phyloP scores from a whole-genome alignment of 176 grass and related monocot genomes.

The Oropetium thomaeum region DNA sequence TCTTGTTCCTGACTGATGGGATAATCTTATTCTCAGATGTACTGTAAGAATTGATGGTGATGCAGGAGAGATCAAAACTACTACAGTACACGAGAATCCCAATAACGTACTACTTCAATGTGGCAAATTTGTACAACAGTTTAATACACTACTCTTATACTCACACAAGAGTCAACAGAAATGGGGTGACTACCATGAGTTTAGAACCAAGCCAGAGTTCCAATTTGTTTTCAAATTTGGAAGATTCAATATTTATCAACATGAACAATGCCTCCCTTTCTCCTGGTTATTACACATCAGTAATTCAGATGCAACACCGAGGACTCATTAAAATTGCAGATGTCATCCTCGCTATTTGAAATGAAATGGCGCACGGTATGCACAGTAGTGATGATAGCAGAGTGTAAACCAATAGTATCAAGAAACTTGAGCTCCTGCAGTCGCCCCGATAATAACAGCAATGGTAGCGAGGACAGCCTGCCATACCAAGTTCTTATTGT shows the following conservation, averaged over 20 bases:
- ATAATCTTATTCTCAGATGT: no score
- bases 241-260: conserved; percentile 17
- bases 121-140: no score
- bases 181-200: neutral
- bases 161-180: no score
- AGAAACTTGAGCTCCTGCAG: conserved; percentile 49
- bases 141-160: no score
- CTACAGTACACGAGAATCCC: conserved; percentile 76
- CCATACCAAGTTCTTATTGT: conserved; percentile 14
- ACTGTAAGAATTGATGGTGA: neutral
- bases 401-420: conserved; percentile 26
- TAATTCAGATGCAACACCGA: conserved; percentile 9
- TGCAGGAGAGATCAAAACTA: conserved; percentile 76
- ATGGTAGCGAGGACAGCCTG: conserved; percentile 76
- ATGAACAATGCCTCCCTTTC: conserved; percentile 7
- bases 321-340: neutral
- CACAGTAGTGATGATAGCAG: conserved; percentile 27
- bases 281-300: conserved; percentile 14
- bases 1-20: no score
- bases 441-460: conserved; percentile 54
- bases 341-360: conserved; percentile 6
- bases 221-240: neutral
- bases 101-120: conserved; percentile 48
- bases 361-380: conserved; percentile 38
- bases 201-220: neutral